Evolutionary conservation across 2,329 filamentous ascomycete genomes (phyloP), one percentile per base, ranked within the genome.

Genomic region (Fusarium mangiferae): DNA sequence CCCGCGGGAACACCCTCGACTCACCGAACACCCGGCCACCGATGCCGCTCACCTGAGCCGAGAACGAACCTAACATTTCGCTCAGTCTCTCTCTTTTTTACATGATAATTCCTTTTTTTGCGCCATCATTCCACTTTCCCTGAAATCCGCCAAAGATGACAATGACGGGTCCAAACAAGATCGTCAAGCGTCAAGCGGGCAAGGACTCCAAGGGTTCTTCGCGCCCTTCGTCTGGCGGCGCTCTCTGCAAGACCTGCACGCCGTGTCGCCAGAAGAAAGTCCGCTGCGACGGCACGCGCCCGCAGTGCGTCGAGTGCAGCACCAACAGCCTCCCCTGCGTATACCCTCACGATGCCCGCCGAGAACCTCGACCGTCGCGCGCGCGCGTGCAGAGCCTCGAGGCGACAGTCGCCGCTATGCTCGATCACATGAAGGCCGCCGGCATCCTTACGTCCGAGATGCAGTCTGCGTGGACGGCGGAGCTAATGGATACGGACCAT

Each of bases 261-360:
- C 77, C 77, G 38, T 82, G 81, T 64, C 80, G 81, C 45, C 79
- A 80, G 73, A 82, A 81, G 65, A 82, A 82, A 67, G 79, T 82
- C 61, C 79, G 79, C 63, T 82, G 81, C 74, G 79, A 81, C 66
- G 81, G 81, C 49, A 68, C 68, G 33, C 79, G 80, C 49, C 81
- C 81, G 4, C 77, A 80, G 33, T 82, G 81, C 54, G 64, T 73
- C 13, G 80, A 80, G 45, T 82, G 81, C 68, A 77, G 66, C 45
- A 74, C 73, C 30, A 78, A 75, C 52, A 77, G 70, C 26, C 57
- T 80, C 17, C 63, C 76, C 24, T 82, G 81, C 58, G 64, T 79
- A 44, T 82, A 82, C 64, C 81, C 81, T 18, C 80, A 80, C 48
- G 81, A 82, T 77, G 79, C 80, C 33, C 73, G 81, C 42, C 75